phyloP scores from a whole-genome alignment of 352 stramenopile genomes.

The Chrysophaeum taylorii region DNA sequence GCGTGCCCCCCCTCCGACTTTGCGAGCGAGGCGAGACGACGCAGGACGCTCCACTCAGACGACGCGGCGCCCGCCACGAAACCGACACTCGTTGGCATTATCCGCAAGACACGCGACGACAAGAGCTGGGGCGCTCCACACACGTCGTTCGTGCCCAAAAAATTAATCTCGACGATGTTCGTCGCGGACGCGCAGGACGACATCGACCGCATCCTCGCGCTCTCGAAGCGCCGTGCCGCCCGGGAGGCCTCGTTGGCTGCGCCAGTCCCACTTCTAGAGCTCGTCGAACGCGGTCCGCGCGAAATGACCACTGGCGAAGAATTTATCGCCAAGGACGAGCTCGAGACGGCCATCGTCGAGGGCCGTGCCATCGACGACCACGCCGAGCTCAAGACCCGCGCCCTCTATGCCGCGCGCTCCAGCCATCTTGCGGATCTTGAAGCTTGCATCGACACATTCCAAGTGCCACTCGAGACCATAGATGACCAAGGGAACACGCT shows the following conservation, averaged over 20 bases:
- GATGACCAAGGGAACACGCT: conserved; percentile 79
- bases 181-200: neutral
- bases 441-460: conserved; percentile 54
- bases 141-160: too few species aligned
- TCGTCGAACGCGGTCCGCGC: neutral
- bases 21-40: neutral
- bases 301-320: conserved; percentile 11
- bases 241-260: neutral
- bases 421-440: conserved; percentile 51
- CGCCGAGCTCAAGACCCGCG: conserved; percentile 5
- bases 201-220: neutral
- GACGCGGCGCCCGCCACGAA: too few species aligned
- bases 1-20: neutral
- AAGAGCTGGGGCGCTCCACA: conserved; percentile 8
- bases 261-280: neutral
- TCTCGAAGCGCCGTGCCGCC: neutral
- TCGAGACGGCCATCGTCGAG: neutral
- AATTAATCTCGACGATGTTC: neutral
- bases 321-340: neutral
- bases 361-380: too few species aligned
- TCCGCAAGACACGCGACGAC: neutral
- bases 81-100: neutral
- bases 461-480: conserved; percentile 59
- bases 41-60: neutral
- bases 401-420: conserved; percentile 19